Percentiles rank a stretch among this genome's conserved stretches.
phyloP scores from a whole-genome alignment of 192 early-diverging fungal genomes.

The Mortierella antarctica region DNA sequence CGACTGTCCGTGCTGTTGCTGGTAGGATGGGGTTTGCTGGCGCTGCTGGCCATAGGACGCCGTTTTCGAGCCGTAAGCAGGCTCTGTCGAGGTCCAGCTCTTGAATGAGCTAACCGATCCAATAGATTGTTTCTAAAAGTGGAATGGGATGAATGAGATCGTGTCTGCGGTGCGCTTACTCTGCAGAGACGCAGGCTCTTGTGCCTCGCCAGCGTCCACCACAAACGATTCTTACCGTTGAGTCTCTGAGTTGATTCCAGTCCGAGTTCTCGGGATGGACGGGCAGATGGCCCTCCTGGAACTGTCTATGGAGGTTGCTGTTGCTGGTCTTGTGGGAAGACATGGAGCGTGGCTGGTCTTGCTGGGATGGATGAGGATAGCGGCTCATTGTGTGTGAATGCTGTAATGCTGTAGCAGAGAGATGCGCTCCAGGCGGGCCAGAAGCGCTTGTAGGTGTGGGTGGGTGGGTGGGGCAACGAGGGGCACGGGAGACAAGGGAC shows the following conservation, averaged over 20 bases:
- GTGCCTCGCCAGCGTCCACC: too few relatives aligned
- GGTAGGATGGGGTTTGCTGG: background rate
- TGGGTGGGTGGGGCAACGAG: too few relatives aligned
- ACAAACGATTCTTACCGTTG: slow-evolving; percentile 19
- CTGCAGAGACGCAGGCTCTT: too few relatives aligned
- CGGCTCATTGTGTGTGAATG: slow-evolving; percentile 5
- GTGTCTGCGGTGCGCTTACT: background rate
- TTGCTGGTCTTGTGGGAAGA: background rate
- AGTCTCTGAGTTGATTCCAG: slow-evolving; percentile 26
- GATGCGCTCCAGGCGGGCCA: background rate
- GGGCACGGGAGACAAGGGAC: background rate
- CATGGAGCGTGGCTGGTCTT: slow-evolving; percentile 6
- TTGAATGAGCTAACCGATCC: slow-evolving; percentile 18
- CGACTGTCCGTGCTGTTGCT: background rate
- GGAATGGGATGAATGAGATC: background rate
- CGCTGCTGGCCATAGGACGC: slow-evolving; percentile 12
- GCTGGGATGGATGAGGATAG: slow-evolving; percentile 7
- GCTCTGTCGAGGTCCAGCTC: slow-evolving; percentile 46
- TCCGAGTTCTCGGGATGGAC: slow-evolving; percentile 18
- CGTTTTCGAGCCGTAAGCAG: slow-evolving; percentile 20
- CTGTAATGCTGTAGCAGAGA: background rate
- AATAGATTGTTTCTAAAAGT: slow-evolving; percentile 21
- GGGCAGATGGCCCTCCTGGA: slow-evolving; percentile 34
- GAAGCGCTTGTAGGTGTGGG: background rate
- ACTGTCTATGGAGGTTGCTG: slow-evolving; percentile 8